These are phyloP conservation scores for Mycogone perniciosa DNA, from an alignment of 2,329 filamentous ascomycete species.

Conservation along the genomic window DNA sequence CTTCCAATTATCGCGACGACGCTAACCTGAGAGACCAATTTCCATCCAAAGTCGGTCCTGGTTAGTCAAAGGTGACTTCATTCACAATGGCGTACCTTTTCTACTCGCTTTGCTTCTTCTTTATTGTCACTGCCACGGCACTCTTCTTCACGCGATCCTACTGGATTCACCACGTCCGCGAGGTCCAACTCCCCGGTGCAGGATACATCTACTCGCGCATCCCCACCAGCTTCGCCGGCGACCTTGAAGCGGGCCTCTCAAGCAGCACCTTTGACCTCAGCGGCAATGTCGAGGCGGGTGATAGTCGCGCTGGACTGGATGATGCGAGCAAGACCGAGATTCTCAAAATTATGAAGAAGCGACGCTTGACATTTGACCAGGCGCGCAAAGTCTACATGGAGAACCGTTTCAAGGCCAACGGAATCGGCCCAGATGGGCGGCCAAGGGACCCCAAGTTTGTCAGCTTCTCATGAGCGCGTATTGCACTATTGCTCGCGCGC, in stretches of 20 bases:
- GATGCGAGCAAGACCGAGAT: slow-evolving; percentile 74
- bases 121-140: slow-evolving; percentile 64
- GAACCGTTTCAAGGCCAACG: slow-evolving; percentile 76
- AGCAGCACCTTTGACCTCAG: slow-evolving; percentile 77
- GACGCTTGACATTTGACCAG: slow-evolving; percentile 81
- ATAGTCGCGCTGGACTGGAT: slow-evolving; percentile 75
- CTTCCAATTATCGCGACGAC: background rate
- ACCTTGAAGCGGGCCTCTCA: slow-evolving; percentile 82
- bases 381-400: slow-evolving; percentile 82
- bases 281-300: slow-evolving; percentile 72
- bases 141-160: slow-evolving; percentile 73
- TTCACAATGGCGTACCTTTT: slow-evolving; percentile 69
- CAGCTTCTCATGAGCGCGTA: slow-evolving; percentile 55
- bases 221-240: slow-evolving; percentile 68
- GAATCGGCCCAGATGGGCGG: slow-evolving; percentile 80
- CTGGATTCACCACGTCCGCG: slow-evolving; percentile 68
- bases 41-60: background rate
- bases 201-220: slow-evolving; percentile 71
- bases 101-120: slow-evolving; percentile 67
- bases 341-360: slow-evolving; percentile 82
- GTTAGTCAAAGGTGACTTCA: background rate
- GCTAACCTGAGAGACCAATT: background rate
- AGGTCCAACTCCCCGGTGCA: slow-evolving; percentile 46
- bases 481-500: background rate
- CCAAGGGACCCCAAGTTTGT: slow-evolving; percentile 94